These are phyloP conservation scores for Eragrostis nindensis DNA, from an alignment of 176 grass and related monocot genomes.

Conservation along the genomic window DNA sequence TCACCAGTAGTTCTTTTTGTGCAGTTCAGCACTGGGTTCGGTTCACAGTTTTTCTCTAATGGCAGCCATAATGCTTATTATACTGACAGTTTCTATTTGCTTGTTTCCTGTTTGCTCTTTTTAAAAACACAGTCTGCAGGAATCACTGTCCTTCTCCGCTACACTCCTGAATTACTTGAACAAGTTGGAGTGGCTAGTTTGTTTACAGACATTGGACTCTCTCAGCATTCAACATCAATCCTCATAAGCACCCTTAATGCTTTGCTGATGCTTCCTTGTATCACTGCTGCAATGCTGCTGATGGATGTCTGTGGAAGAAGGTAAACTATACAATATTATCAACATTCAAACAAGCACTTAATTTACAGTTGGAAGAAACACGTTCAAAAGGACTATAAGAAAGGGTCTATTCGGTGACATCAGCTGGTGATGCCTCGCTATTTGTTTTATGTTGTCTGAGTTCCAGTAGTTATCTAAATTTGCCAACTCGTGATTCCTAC, in stretches of 20 bases:
- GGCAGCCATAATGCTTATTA: background rate
- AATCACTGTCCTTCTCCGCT: slow-evolving; percentile 79
- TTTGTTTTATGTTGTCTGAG: slow-evolving; percentile 25
- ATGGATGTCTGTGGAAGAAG: slow-evolving; percentile 90
- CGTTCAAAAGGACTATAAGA: background rate
- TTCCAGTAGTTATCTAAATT: slow-evolving; percentile 20
- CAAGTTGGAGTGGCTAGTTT: slow-evolving; percentile 69
- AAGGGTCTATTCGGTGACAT: background rate
- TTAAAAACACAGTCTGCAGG: slow-evolving; percentile 74
- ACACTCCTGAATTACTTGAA: slow-evolving; percentile 82
- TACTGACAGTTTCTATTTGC: slow-evolving; percentile 25
- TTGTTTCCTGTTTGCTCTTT: slow-evolving; percentile 13
- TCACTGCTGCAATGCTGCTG: slow-evolving; percentile 80
- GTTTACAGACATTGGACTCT: slow-evolving; percentile 68
- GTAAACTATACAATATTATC: slow-evolving; percentile 35
- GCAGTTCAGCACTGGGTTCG: slow-evolving; percentile 4
- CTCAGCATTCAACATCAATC: slow-evolving; percentile 69
- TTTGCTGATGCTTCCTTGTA: slow-evolving; percentile 83
- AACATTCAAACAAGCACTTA: background rate
- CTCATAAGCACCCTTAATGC: slow-evolving; percentile 76
- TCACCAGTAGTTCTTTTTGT: background rate
- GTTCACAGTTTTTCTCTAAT: background rate
- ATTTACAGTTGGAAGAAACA: slow-evolving; percentile 24
- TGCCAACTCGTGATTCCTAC: background rate
- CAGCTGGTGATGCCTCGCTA: background rate